Conservation (phyloP, 2,329 filamentous ascomycete species). For the Sphaerulina vaccinii region DNA sequence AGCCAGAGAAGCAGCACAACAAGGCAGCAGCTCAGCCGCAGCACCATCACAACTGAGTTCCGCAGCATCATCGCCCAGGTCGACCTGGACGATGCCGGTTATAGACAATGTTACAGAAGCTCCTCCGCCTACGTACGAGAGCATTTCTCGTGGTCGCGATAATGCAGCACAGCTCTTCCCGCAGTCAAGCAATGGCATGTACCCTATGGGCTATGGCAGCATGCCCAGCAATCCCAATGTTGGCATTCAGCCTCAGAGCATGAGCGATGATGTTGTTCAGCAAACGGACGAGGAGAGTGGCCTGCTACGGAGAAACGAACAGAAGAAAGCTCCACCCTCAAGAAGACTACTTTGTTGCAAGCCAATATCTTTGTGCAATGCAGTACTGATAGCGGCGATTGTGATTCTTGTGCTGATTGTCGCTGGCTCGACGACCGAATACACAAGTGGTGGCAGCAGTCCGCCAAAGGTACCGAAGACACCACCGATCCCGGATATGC, state of each 20-base stretch:
- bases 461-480: slow-evolving; percentile 1
- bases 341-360: too few relatives aligned
- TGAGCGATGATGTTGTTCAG: slow-evolving; percentile 17
- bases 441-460: background rate
- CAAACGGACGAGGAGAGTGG: slow-evolving; percentile 18
- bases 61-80: slow-evolving; percentile 12
- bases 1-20: slow-evolving; percentile 23
- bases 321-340: too few relatives aligned
- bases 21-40: slow-evolving; percentile 4
- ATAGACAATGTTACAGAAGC: slow-evolving; percentile 15
- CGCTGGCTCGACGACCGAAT: too few relatives aligned
- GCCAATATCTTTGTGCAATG: slow-evolving; percentile 16
- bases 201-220: too few relatives aligned
- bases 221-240: slow-evolving; percentile 1
- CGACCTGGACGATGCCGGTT: slow-evolving; percentile 20
- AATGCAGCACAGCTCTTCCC: too few relatives aligned
- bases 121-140: slow-evolving; percentile 32
- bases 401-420: too few relatives aligned
- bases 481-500: background rate
- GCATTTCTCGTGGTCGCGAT: slow-evolving; percentile 1
- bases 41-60: slow-evolving; percentile 22
- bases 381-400: slow-evolving; percentile 16
- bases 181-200: too few relatives aligned
- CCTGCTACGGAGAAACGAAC: slow-evolving; percentile 10
- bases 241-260: slow-evolving; percentile 20